These are phyloP conservation scores for Pseudonectria foliicola DNA, from an alignment of 2,329 filamentous ascomycete genomes.

Conservation along the genomic window DNA sequence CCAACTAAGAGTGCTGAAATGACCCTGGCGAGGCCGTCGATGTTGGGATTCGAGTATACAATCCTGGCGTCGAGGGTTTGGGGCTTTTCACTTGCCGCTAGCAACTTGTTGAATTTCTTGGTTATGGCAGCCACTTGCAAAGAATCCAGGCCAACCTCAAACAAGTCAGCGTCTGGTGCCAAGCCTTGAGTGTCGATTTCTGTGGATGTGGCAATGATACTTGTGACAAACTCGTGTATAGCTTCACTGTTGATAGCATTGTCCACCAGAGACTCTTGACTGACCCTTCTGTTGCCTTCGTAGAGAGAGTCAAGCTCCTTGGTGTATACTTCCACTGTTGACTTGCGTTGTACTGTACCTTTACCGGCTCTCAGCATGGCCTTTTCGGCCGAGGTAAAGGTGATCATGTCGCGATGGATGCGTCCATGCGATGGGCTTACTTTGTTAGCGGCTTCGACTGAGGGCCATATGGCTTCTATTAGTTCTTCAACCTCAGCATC, in stretches of 20 bases:
- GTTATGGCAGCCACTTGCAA: background rate
- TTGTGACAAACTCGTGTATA: too few relatives aligned
- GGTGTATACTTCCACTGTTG: slow-evolving; percentile 7
- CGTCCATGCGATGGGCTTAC: slow-evolving; percentile 36
- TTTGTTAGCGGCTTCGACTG: slow-evolving; percentile 34
- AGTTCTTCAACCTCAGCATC: slow-evolving; percentile 16
- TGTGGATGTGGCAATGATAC: too few relatives aligned
- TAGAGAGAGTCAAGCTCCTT: slow-evolving; percentile 7
- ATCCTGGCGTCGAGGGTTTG: too few relatives aligned
- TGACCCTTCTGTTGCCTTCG: slow-evolving; percentile 23
- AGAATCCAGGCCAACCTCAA: background rate
- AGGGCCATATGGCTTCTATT: slow-evolving; percentile 35
- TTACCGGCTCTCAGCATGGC: slow-evolving; percentile 39
- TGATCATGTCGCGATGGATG: slow-evolving; percentile 33
- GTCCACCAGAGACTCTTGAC: background rate
- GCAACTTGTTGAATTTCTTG: too few relatives aligned
- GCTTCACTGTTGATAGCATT: background rate
- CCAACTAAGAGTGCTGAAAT: too few relatives aligned
- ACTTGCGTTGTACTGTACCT: slow-evolving; percentile 32
- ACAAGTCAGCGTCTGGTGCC: too few relatives aligned
- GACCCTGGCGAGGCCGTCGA: too few relatives aligned
- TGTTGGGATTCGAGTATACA: too few relatives aligned
- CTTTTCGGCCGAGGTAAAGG: slow-evolving; percentile 30
- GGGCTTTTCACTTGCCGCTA: too few relatives aligned
- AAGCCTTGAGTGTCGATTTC: too few relatives aligned